Evolutionary conservation across 495 filamentous ascomycete genomes (phyloP).

Genomic region (Acidiella bohemica): DNA sequence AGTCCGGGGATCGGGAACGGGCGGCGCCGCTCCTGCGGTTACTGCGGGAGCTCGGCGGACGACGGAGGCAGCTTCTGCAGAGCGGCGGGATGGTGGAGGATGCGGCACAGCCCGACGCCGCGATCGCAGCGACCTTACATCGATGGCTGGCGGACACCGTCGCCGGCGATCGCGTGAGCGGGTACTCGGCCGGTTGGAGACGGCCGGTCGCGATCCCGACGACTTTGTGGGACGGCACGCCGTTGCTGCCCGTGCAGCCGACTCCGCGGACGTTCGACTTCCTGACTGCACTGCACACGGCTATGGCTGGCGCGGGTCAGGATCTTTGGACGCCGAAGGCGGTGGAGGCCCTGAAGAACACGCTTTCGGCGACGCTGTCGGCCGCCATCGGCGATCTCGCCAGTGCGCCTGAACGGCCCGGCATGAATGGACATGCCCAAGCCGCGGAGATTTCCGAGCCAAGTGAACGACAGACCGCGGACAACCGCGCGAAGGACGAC

Average conservation of each 20-base stretch:
- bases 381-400: too few relatives aligned
- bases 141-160: constrained; percentile 9
- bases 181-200: background rate
- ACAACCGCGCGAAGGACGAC: too few relatives aligned
- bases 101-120: too few relatives aligned
- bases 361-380: too few relatives aligned
- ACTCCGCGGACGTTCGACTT: constrained; percentile 65
- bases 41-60: constrained; percentile 57
- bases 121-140: constrained; percentile 19
- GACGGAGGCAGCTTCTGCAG: constrained; percentile 38
- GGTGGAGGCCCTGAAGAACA: constrained; percentile 48
- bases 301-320: constrained; percentile 55
- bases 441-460: too few relatives aligned
- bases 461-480: too few relatives aligned
- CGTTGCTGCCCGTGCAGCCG: constrained; percentile 65
- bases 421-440: too few relatives aligned
- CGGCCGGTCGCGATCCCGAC: background rate
- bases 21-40: constrained; percentile 61
- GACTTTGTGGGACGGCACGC: constrained; percentile 65
- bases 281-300: constrained; percentile 45
- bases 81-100: background rate
- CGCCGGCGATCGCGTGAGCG: constrained; percentile 1
- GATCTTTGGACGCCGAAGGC: constrained; percentile 77
- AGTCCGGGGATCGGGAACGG: too few relatives aligned
- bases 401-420: too few relatives aligned